Percentiles rank a stretch among this genome's conserved stretches.
Evolutionary conservation across 2,329 filamentous ascomycete species (phyloP).

Genomic region (Chrysosporium keratinophilum): DNA sequence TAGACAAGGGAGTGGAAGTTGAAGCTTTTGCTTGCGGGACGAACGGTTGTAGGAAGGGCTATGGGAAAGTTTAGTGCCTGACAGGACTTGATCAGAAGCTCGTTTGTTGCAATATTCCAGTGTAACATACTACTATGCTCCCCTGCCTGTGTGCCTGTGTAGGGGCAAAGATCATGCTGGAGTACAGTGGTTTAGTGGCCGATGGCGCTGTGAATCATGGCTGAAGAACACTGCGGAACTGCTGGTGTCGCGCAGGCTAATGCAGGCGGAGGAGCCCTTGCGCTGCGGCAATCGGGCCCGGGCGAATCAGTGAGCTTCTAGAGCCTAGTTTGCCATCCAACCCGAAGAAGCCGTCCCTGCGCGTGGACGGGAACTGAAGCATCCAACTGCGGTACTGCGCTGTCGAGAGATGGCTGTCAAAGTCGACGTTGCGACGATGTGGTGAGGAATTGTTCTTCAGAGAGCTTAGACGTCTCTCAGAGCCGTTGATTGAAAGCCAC

Average conservation of each 20-base stretch:
- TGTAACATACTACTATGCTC: too few relatives aligned
- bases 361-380: neutral
- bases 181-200: neutral
- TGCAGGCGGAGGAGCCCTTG: neutral
- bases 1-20: neutral
- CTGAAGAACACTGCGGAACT: neutral
- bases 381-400: too few relatives aligned
- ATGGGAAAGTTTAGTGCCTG: neutral
- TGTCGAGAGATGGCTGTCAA: too few relatives aligned
- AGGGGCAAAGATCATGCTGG: too few relatives aligned
- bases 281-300: neutral
- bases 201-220: neutral
- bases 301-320: neutral
- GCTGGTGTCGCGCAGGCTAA: neutral
- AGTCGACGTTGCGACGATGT: too few relatives aligned
- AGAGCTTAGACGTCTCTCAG: too few relatives aligned
- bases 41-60: neutral
- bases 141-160: too few relatives aligned
- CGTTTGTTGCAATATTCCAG: too few relatives aligned
- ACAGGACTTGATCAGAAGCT: too few relatives aligned
- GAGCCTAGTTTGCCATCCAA: constrained; percentile 7
- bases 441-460: too few relatives aligned
- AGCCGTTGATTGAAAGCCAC: too few relatives aligned
- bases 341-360: neutral
- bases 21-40: neutral